These are phyloP conservation scores for Fusarium sp. DNA, from an alignment of 2,329 filamentous ascomycete species.

Conservation along the genomic window DNA sequence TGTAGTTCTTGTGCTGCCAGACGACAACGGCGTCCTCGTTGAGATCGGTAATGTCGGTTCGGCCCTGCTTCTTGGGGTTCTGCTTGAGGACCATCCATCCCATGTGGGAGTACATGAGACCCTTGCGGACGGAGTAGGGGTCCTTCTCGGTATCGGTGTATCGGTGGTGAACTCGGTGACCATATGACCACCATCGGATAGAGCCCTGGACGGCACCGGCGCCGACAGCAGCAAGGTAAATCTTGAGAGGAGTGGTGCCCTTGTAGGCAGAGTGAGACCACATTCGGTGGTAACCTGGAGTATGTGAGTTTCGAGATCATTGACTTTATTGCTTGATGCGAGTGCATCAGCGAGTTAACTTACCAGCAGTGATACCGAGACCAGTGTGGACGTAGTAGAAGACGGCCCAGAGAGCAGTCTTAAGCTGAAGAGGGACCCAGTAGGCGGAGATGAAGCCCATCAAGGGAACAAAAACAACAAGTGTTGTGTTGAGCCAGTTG, in stretches of 20 bases:
- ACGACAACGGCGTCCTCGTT: slow-evolving; percentile 88
- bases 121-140: slow-evolving; percentile 91
- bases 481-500: slow-evolving; percentile 89
- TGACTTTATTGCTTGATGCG: neutral
- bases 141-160: slow-evolving; percentile 95
- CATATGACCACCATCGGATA: slow-evolving; percentile 89
- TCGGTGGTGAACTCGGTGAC: slow-evolving; percentile 88
- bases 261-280: slow-evolving; percentile 91
- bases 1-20: slow-evolving; percentile 89
- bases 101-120: slow-evolving; percentile 80
- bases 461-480: slow-evolving; percentile 83
- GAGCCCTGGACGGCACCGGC: slow-evolving; percentile 88
- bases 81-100: slow-evolving; percentile 96
- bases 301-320: slow-evolving; percentile 12
- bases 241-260: slow-evolving; percentile 78
- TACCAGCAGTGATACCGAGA: slow-evolving; percentile 82
- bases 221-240: slow-evolving; percentile 84
- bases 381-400: slow-evolving; percentile 87
- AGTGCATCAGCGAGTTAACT: slow-evolving; percentile 43
- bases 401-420: slow-evolving; percentile 80
- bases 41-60: slow-evolving; percentile 87
- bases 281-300: slow-evolving; percentile 68
- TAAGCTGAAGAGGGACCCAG: slow-evolving; percentile 79
- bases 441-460: slow-evolving; percentile 78
- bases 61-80: slow-evolving; percentile 88